Evolutionary conservation across 129 eudicot species (phyloP).

Genomic region (Logfia minima): DNA sequence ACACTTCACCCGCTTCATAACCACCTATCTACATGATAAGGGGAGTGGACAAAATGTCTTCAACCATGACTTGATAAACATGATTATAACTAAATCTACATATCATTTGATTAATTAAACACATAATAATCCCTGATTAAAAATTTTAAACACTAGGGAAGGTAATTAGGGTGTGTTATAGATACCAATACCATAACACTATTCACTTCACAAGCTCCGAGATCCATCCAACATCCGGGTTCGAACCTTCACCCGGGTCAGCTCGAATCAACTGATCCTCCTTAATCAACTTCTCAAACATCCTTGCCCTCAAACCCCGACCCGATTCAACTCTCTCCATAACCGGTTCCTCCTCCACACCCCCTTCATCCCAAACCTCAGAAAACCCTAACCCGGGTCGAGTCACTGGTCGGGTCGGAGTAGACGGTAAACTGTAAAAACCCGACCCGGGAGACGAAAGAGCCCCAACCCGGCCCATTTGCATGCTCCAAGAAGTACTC

Average conservation of each 20-base stretch:
- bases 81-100: background rate
- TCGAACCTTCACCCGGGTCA: conserved; percentile 49
- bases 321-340: conserved; percentile 74
- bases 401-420: conserved; percentile 59
- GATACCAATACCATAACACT: conserved; percentile 3
- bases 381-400: conserved; percentile 48
- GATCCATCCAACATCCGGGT: conserved; percentile 87
- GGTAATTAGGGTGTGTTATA: background rate
- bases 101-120: conserved; percentile 2
- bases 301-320: conserved; percentile 58
- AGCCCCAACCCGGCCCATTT: conserved; percentile 44
- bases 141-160: conserved; percentile 11
- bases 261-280: conserved; percentile 58
- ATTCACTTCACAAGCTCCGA: conserved; percentile 67
- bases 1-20: conserved; percentile 24
- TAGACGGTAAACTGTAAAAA: conserved; percentile 58
- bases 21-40: conserved; percentile 13
- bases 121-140: conserved; percentile 18
- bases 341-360: conserved; percentile 38
- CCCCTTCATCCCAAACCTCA: conserved; percentile 44
- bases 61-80: background rate
- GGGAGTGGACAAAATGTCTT: conserved; percentile 29
- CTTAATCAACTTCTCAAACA: conserved; percentile 85
- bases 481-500: conserved; percentile 43
- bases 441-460: conserved; percentile 45